Evolutionary conservation across 805 yeast species (phyloP).

Genomic region (Yamadazyma sp.): DNA sequence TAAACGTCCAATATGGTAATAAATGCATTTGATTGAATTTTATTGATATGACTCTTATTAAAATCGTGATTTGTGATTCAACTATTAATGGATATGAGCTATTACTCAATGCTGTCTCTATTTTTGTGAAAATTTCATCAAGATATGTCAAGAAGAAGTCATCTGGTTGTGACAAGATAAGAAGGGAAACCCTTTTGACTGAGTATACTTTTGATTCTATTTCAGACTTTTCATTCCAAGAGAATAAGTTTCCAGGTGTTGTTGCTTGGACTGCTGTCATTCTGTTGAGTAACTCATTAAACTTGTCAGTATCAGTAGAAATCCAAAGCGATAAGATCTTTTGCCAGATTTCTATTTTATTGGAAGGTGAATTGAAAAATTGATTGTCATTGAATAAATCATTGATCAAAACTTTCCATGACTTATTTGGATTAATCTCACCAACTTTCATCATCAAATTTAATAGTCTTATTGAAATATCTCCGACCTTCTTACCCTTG

Average conservation of each 20-base stretch:
- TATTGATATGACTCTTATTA: slow-evolving; percentile 64
- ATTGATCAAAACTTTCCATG: slow-evolving; percentile 61
- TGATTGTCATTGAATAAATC: slow-evolving; percentile 64
- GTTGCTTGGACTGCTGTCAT: slow-evolving; percentile 3
- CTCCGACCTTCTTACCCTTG: slow-evolving; percentile 40
- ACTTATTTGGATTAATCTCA: slow-evolving; percentile 36
- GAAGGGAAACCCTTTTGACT: slow-evolving; percentile 60
- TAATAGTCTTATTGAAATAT: slow-evolving; percentile 40
- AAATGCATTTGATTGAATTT: slow-evolving; percentile 64
- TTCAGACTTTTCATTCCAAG: slow-evolving; percentile 68
- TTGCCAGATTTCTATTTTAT: slow-evolving; percentile 46
- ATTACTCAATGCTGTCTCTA: slow-evolving; percentile 26
- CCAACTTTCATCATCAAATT: slow-evolving; percentile 42
- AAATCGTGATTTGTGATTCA: slow-evolving; percentile 45
- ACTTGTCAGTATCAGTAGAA: slow-evolving; percentile 55
- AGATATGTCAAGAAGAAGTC: slow-evolving; percentile 54
- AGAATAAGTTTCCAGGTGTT: slow-evolving; percentile 51
- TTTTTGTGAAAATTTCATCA: slow-evolving; percentile 42
- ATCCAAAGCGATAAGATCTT: slow-evolving; percentile 62
- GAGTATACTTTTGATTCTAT: slow-evolving; percentile 49
- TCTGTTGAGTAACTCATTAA: slow-evolving; percentile 22
- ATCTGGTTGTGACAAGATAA: slow-evolving; percentile 58
- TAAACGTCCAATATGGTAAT: slow-evolving; percentile 64
- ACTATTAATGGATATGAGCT: slow-evolving; percentile 30
- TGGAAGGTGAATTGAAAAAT: slow-evolving; percentile 43